Base-by-base conservation (phyloP, 2,329 filamentous ascomycete genomes). In the Pseudocercospora ulei region DNA sequence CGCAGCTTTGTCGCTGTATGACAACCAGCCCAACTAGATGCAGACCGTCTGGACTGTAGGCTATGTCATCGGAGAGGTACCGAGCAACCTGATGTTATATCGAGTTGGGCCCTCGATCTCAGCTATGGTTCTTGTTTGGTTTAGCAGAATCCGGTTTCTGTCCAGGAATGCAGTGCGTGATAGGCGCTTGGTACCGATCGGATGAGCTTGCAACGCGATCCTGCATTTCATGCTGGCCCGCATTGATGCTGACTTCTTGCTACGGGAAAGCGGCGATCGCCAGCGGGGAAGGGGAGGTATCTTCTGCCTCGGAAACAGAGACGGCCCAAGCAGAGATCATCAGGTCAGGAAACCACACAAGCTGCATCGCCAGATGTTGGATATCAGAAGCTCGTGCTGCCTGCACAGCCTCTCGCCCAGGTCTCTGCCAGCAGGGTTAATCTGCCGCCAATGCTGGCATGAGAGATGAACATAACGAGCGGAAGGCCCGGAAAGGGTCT, bases 341-440 rank as follows among this genome's bases (percentile, higher is more conserved):
- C n/a, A n/a, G n/a, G n/a, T n/a, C n/a, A n/a, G n/a, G n/a, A n/a
- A n/a, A n/a, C n/a, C 65, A 2, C 78, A 82, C 51, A 82, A 82
- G 47, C 62, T 82, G 1, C 74, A 82, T 62, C 74, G 74, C 41
- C 78, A 83, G 53, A 76, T 82, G 8, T 82, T 27, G n/a, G 12
- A 12, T 12, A 26, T 8, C 16, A n/a, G 17, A 8, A 31, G 28
- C 29, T 33, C 16, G 22, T 19, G 27, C 5, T 19, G n/a, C n/a
- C n/a, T 5, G 16, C 5, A 14, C 29, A 33, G 29, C 70, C 68
- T 0, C 62, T 79, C 0, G 71, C 77, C 0, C 67, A 72, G 2
- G 69, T 78, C 0, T 65, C 77, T 3, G 63, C 71, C 0, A 74
- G 73, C 0, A 62, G 65, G 19, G 67, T 66, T 0, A 44, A 50